Base-by-base conservation (phyloP, 2,329 filamentous ascomycete species). In the Fusarium lyarnte region DNA sequence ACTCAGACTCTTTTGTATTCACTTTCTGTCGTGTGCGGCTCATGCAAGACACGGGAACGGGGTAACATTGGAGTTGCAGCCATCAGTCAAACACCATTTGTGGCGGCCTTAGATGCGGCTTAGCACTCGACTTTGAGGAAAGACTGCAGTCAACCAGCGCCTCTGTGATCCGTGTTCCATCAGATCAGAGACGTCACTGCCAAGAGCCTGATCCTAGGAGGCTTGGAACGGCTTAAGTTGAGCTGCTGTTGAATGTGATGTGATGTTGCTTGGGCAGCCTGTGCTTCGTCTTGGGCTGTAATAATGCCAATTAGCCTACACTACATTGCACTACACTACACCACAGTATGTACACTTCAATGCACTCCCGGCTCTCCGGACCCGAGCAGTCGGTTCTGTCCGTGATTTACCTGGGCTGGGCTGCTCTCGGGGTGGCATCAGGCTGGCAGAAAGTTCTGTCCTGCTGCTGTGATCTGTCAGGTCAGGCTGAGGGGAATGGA, bases 371-470 rank as follows among this genome's bases (percentile, higher is more conserved):
- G 70, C 65, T 69, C 61, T 63, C 71, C 63, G 64, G 75, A 75
- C 72, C 75, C 75, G 75, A 77, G 66, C 60, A 76, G 72, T 76
- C 75, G 75, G 75, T 74, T 76, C 70, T 63, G 54, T 27, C 64
- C 59, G 47, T 51, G 45, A 51, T 51, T 58, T 58, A 38, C 39
- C 38, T 55, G 53, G 49, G 42, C 58, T 73, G 64, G 45, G 42
- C 66, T 73, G 58, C 43, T 33, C 36, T 47, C 58, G 42, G 42
- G 64, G 60, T 61, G 52, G 63, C 47, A 71, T 71, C 39, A 42
- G 51, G 51, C 51, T 51, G 67, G 45, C 27, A 25, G 43, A 27
- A 27, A 38, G 33, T 38, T 19, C 17, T 38, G 49, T n/a, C 23
- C 19, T 52, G 33, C 33, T 52, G 33, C 33, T 52, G 49, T 49